Evolutionary conservation across 805 yeast species (phyloP).

Genomic region (Wickerhamia fluorescens): DNA sequence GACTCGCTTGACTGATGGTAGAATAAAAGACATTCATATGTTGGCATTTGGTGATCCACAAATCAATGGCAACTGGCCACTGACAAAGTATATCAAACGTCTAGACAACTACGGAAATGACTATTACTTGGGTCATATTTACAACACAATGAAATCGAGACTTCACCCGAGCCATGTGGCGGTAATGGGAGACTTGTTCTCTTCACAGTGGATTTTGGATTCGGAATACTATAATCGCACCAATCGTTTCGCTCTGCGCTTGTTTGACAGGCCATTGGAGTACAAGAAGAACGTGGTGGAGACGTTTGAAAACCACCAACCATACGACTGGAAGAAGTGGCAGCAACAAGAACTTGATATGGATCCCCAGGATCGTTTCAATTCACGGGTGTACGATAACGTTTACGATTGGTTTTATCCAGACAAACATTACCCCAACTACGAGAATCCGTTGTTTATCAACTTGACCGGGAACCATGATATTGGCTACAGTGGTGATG

Average conservation of each 20-base stretch:
- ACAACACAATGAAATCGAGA: constrained; percentile 52
- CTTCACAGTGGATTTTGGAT: constrained; percentile 92
- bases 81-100: constrained; percentile 62
- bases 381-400: constrained; percentile 40
- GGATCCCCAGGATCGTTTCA: constrained; percentile 28
- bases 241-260: constrained; percentile 60
- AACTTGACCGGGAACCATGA: constrained; percentile 95
- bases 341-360: constrained; percentile 33
- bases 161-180: constrained; percentile 74
- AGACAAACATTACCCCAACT: constrained; percentile 23
- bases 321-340: constrained; percentile 48
- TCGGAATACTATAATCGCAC: constrained; percentile 80
- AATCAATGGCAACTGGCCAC: constrained; percentile 79
- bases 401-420: constrained; percentile 59
- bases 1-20: constrained; percentile 6
- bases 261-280: constrained; percentile 52
- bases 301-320: constrained; percentile 41
- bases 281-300: constrained; percentile 46
- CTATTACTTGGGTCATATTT: constrained; percentile 79
- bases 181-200: constrained; percentile 87
- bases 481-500: constrained; percentile 92
- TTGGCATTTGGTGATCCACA: constrained; percentile 95
- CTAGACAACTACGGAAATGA: constrained; percentile 90
- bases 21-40: constrained; percentile 49
- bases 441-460: constrained; percentile 58